Base-by-base conservation (phyloP, 2,329 filamentous ascomycete species). In the Colletotrichum sp. region DNA sequence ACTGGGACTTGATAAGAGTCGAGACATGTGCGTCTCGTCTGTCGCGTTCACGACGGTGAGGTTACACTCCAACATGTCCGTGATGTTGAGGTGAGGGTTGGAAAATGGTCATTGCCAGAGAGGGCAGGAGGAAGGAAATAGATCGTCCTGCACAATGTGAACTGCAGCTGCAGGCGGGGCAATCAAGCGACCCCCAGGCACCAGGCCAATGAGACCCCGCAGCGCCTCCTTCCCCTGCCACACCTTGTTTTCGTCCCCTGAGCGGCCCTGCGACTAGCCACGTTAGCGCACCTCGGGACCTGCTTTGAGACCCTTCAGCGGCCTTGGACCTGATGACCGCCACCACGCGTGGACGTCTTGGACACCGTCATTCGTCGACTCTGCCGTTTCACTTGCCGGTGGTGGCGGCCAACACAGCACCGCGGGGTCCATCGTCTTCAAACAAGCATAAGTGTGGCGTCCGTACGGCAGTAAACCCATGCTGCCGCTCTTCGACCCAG, bases 331-430 rank as follows among this genome's bases (percentile, higher is more conserved):
- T 36, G 30, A 67, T 66, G 69, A 75, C 72, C 62, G 62, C 69
- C 69, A 71, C 69, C 69, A 67, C 36, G 36, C 63, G 69, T 59
- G 36, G 24, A 62, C 21, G 69, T 52, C 36, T 55, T 28, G 15
- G 52, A 65, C 62, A 26, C 15, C 5, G 62, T 75, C 72, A 75
- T 75, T 75, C 72, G 72, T 26, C 69, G 39, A 62, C 69, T 28
- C 66, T 9, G 7, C 7, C 63, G 72, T 75, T 75, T 75, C 72
- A 75, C 72, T 63, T 44, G 36, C 44, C 69, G 21, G 39, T 36
- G 18, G 26, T n/a, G 57, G 60, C 68, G 36, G 26, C 49, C 69
- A 75, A 75, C 62, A 34, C 69, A 64, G 24, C 18, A 5, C 62
- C 30, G 21, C 34, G 16, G 28, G n/a, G 18, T 60, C 44, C 62